Base-by-base conservation (phyloP, 768 basidiomycete genomes). In the Suillus brevipes region DNA sequence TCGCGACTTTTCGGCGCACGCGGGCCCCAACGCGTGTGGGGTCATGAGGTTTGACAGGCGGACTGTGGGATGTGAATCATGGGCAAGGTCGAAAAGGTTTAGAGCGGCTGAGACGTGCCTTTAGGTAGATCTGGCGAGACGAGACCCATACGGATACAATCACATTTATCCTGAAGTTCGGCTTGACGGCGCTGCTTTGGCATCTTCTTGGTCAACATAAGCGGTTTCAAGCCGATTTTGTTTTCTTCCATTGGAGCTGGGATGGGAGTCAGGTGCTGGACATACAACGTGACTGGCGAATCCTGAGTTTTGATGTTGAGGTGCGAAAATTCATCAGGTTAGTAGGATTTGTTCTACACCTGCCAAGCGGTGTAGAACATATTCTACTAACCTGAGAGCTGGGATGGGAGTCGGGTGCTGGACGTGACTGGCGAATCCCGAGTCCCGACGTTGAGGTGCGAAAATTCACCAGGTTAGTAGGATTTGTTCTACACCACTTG, bases 191-290 rank as follows among this genome's bases (percentile, higher is more conserved):
- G 83, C 73, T 95, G 87, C 77, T 94, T 93, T 70, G 97, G 79
- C 89, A 97, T 90, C 85, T 99, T 99, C 89, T 98, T 92, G 4
- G 97, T 99, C 66, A 99, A 77, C 85, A 93, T 97, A 69, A 98
- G 78, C 2, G 94, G 91, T 73, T 96, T 94, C 62, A 92, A 74
- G n/a, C 82, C 83, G 6, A 84, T 82, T 73, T 90, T 88, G 73
- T 87, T 89, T 80, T 94, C 94, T 67, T 97, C 95, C 23, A 86
- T 87, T 13, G 94, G 94, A 4, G 91, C 92, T 56, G 94, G 94
- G 64, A 99, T 95, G n/a, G n/a, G n/a, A n/a, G n/a, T n/a, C n/a
- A n/a, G n/a, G n/a, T n/a, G n/a, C n/a, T n/a, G n/a, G n/a, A n/a
- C n/a, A n/a, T n/a, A n/a, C n/a, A n/a, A n/a, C n/a, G n/a, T n/a